phyloP scores from a whole-genome alignment of 352 stramenopile species.

The Globisporangium mamillatum region DNA sequence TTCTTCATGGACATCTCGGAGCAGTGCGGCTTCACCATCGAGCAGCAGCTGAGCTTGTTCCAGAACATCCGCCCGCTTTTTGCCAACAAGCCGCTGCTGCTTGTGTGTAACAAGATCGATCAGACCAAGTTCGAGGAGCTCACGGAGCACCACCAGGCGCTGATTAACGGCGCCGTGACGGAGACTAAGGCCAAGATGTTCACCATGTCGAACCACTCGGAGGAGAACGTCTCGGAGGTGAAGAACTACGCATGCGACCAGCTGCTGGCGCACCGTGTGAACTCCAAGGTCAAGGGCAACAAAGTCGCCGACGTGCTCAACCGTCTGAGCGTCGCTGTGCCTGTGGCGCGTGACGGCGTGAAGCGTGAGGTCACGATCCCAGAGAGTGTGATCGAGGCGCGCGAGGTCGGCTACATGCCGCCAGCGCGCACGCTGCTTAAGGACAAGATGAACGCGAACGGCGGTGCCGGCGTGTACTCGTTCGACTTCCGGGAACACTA shows the following conservation, averaged over 20 bases:
- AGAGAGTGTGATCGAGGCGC: slow-evolving; percentile 86
- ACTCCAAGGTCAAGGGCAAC: slow-evolving; percentile 93
- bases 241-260: slow-evolving; percentile 96
- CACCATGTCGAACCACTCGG: slow-evolving; percentile 97
- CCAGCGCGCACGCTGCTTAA: slow-evolving; percentile 64
- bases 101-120: slow-evolving; percentile 99
- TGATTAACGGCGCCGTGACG: slow-evolving; percentile 76
- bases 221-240: slow-evolving; percentile 96
- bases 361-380: slow-evolving; percentile 92
- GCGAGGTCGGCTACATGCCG: slow-evolving; percentile 45
- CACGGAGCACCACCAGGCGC: slow-evolving; percentile 60
- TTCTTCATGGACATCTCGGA: slow-evolving; percentile 99
- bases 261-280: slow-evolving; percentile 92
- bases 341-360: slow-evolving; percentile 91
- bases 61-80: slow-evolving; percentile 98
- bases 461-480: slow-evolving; percentile 96
- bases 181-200: slow-evolving; percentile 92
- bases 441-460: slow-evolving; percentile 93
- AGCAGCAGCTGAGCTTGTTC: slow-evolving; percentile 97
- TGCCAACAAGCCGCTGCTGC: slow-evolving; percentile 98
- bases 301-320: slow-evolving; percentile 97
- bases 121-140: slow-evolving; percentile 93
- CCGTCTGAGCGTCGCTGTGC: slow-evolving; percentile 94
- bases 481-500: slow-evolving; percentile 98
- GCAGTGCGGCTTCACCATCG: slow-evolving; percentile 99